Evolutionary conservation across 441 rosid species (phyloP).

Genomic region (Francoa sonchifolia): DNA sequence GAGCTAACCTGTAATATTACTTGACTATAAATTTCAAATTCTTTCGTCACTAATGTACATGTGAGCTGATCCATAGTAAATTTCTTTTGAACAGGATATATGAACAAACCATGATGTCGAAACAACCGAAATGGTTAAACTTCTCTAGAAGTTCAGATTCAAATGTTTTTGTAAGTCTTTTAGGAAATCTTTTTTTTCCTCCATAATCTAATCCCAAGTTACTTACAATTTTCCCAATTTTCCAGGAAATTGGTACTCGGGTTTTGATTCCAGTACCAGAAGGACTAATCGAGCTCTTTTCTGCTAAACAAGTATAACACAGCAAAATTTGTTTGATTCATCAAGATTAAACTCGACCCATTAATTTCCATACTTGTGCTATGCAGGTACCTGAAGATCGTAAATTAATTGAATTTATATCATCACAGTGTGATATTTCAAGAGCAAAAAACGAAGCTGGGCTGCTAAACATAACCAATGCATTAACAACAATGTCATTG

Average conservation of each 20-base stretch:
- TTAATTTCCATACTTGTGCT: neutral
- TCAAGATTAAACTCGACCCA: too few relatives aligned
- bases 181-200: neutral
- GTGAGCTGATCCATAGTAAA: too few relatives aligned
- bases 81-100: constrained; percentile 32
- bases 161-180: constrained; percentile 28
- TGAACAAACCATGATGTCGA: constrained; percentile 53
- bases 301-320: constrained; percentile 63
- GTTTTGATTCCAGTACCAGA: constrained; percentile 65
- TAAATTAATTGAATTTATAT: constrained; percentile 43
- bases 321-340: too few relatives aligned
- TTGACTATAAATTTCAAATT: too few relatives aligned
- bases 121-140: constrained; percentile 58
- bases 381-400: constrained; percentile 66
- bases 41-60: too few relatives aligned
- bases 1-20: too few relatives aligned
- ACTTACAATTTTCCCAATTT: too few relatives aligned
- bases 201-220: too few relatives aligned
- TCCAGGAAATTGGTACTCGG: constrained; percentile 63
- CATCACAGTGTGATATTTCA: constrained; percentile 37
- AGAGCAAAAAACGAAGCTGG: constrained; percentile 35
- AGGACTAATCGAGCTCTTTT: constrained; percentile 69
- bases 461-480: constrained; percentile 14
- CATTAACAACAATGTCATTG: constrained; percentile 24
- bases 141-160: constrained; percentile 35